These are phyloP conservation scores for Boletus sp. DNA, from an alignment of 1,284 basidiomycete genomes.

Conservation along the genomic window DNA sequence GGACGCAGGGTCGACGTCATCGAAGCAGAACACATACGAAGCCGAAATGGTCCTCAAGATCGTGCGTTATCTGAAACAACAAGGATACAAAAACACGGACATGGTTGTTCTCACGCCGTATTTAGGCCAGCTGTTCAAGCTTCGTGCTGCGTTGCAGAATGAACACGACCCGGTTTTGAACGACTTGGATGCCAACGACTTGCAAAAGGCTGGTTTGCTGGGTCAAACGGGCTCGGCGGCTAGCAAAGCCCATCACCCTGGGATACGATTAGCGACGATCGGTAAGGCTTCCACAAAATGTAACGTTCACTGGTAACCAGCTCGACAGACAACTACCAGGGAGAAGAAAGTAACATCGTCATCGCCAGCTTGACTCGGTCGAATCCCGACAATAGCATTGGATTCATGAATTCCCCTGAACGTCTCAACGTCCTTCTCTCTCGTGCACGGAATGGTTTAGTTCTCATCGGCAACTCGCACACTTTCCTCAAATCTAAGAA, in stretches of 20 bases:
- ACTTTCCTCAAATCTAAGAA: conserved; percentile 54
- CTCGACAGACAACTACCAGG: conserved; percentile 57
- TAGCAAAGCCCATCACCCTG: conserved; percentile 34
- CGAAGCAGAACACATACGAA: conserved; percentile 59
- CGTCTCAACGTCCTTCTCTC: conserved; percentile 67
- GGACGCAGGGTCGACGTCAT: conserved; percentile 47
- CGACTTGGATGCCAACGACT: conserved; percentile 57
- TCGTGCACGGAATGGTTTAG: conserved; percentile 55
- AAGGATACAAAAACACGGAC: conserved; percentile 57
- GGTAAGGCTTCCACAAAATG: conserved; percentile 35
- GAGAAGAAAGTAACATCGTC: conserved; percentile 66
- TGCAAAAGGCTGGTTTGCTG: conserved; percentile 52
- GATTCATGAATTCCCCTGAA: conserved; percentile 64
- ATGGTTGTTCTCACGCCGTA: conserved; percentile 65
- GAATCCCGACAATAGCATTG: conserved; percentile 51
- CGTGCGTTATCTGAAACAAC: conserved; percentile 58
- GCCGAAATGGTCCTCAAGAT: conserved; percentile 61
- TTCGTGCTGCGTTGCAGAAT: conserved; percentile 42
- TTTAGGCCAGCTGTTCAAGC: conserved; percentile 55
- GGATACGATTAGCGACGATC: conserved; percentile 56
- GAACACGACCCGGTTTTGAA: conserved; percentile 57
- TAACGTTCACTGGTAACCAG: not conserved
- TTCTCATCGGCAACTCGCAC: conserved; percentile 59
- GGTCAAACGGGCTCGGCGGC: conserved; percentile 29
- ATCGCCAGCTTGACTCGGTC: conserved; percentile 58